Percentiles rank a stretch among this genome's conserved stretches.
Evolutionary conservation across 768 basidiomycete species (phyloP).

Genomic region (Ramaria sp.): DNA sequence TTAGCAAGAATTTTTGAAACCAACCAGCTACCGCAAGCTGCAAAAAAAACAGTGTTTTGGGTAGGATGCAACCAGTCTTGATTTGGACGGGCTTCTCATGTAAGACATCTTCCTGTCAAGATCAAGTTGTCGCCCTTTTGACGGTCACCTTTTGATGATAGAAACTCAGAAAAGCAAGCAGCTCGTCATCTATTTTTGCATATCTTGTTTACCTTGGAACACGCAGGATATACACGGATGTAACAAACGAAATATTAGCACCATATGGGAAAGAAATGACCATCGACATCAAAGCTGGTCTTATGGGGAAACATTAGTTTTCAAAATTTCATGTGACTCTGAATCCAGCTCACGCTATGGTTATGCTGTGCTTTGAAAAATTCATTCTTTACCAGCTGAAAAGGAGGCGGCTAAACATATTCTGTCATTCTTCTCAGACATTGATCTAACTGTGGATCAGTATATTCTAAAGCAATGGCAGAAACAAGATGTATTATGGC

Average conservation of each 20-base stretch:
- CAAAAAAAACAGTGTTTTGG: too few species aligned
- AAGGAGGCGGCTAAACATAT: conserved; percentile 51
- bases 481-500: conserved; percentile 58
- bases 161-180: conserved; percentile 5
- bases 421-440: conserved; percentile 66
- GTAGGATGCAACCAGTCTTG: conserved; percentile 29
- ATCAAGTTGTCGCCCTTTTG: too few species aligned
- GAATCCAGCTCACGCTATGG: background rate
- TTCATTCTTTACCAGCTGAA: conserved; percentile 38
- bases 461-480: conserved; percentile 47
- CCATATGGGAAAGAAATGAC: conserved; percentile 69
- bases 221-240: conserved; percentile 50
- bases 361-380: background rate
- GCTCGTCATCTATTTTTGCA: background rate
- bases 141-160: background rate
- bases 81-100: conserved; percentile 50
- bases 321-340: background rate
- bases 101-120: background rate
- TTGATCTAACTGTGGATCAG: conserved; percentile 49
- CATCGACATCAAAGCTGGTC: conserved; percentile 81
- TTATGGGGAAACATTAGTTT: conserved; percentile 71
- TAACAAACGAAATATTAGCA: conserved; percentile 67
- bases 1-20: too few species aligned
- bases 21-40: too few species aligned
- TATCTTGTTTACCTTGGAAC: background rate